Conservation (phyloP, 2,329 filamentous ascomycete species). For the Metarhizium humberi region DNA sequence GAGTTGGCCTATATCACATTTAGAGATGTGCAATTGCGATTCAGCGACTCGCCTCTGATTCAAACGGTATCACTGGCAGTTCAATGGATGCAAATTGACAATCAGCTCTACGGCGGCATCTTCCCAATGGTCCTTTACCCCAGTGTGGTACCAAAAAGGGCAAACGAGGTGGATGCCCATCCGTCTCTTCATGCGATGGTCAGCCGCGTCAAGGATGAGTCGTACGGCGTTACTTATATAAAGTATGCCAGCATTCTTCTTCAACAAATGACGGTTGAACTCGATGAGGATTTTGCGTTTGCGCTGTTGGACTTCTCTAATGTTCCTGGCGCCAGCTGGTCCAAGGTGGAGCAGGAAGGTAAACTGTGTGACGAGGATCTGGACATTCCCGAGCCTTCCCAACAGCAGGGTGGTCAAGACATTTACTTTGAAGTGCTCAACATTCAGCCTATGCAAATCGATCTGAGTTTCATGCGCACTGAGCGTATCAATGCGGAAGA, state of each 20-base stretch:
- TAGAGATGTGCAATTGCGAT: constrained; percentile 81
- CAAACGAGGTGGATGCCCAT: constrained; percentile 91
- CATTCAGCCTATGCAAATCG: constrained; percentile 95
- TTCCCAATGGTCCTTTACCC: constrained; percentile 97
- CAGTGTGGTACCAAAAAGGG: constrained; percentile 94
- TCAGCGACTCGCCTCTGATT: constrained; percentile 86
- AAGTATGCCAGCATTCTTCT: constrained; percentile 92
- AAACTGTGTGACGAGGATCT: constrained; percentile 82
- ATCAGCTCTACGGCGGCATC: constrained; percentile 94
- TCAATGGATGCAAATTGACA: constrained; percentile 99
- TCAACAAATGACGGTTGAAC: constrained; percentile 96
- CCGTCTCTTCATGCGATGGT: constrained; percentile 88
- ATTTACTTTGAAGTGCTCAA: constrained; percentile 98
- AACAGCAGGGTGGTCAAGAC: constrained; percentile 77
- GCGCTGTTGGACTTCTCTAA: constrained; percentile 92
- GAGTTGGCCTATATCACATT: constrained; percentile 92
- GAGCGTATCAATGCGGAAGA: constrained; percentile 95
- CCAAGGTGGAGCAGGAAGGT: constrained; percentile 58
- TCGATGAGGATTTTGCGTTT: constrained; percentile 97
- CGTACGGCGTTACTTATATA: constrained; percentile 94
- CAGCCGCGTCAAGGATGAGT: constrained; percentile 94
- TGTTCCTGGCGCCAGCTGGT: constrained; percentile 81
- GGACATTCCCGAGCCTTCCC: constrained; percentile 84
- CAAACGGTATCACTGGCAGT: constrained; percentile 85
- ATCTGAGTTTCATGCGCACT: constrained; percentile 93